Evolutionary conservation across 306 rosid species (phyloP).

Genomic region (Rosa persica): DNA sequence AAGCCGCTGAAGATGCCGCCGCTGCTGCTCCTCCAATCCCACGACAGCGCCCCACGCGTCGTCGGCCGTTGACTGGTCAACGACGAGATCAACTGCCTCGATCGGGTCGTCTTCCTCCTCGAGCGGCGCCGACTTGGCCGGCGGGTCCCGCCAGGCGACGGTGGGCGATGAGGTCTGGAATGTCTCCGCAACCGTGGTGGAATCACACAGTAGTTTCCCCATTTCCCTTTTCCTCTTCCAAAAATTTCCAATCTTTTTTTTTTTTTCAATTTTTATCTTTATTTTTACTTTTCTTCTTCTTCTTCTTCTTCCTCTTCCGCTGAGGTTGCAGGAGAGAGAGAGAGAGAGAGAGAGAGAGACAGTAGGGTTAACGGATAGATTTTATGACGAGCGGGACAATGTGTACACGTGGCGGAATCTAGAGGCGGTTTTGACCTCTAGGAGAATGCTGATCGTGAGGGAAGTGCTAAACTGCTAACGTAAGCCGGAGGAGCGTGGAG

Average conservation of each 20-base stretch:
- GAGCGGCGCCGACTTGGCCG: conserved; percentile 42
- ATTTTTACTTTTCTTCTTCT: background rate
- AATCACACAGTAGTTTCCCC: conserved; percentile 91
- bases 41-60: conserved; percentile 81
- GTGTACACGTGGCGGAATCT: conserved; percentile 67
- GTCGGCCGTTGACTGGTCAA: conserved; percentile 30
- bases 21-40: conserved; percentile 86
- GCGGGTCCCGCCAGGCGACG: conserved; percentile 61
- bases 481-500: conserved; percentile 22
- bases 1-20: conserved; percentile 71
- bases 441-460: conserved; percentile 18
- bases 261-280: background rate
- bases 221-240: conserved; percentile 33
- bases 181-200: conserved; percentile 73
- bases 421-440: conserved; percentile 9
- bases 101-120: conserved; percentile 21
- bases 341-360: conserved; percentile 19
- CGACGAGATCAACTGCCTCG: conserved; percentile 61
- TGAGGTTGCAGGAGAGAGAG: conserved; percentile 50
- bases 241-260: conserved; percentile 2
- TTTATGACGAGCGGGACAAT: conserved; percentile 46
- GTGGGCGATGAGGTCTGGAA: conserved; percentile 61
- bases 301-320: conserved; percentile 35
- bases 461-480: conserved; percentile 17
- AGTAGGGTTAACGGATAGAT: conserved; percentile 78